A percentile compares a stretch with the other conserved stretches of the same genome.
Conservation (phyloP, 1,284 basidiomycete species). For the Irpex sp. region DNA sequence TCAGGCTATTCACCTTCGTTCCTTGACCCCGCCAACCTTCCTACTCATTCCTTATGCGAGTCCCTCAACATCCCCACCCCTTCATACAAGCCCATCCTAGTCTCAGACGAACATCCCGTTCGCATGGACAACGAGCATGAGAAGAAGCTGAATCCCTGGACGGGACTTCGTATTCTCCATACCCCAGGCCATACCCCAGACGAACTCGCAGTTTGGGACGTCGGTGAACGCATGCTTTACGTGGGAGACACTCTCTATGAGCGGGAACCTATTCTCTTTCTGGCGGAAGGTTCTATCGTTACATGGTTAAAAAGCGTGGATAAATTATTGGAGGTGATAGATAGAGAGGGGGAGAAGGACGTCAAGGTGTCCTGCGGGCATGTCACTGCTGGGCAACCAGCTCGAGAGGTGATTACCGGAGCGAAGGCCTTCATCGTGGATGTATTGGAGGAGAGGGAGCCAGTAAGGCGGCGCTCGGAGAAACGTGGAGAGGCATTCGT, state of each 20-base stretch:
- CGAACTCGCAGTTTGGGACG: slow-evolving; percentile 49
- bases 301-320: slow-evolving; percentile 44
- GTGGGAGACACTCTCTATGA: slow-evolving; percentile 57
- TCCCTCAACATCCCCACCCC: slow-evolving; percentile 37
- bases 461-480: slow-evolving; percentile 29
- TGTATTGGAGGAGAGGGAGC: slow-evolving; percentile 40
- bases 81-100: slow-evolving; percentile 39
- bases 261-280: slow-evolving; percentile 49
- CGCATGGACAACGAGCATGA: slow-evolving; percentile 7
- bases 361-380: slow-evolving; percentile 48
- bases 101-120: slow-evolving; percentile 30
- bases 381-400: slow-evolving; percentile 38
- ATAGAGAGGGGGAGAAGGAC: slow-evolving; percentile 10
- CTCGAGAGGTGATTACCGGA: slow-evolving; percentile 39
- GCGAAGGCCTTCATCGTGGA: slow-evolving; percentile 42
- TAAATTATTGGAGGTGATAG: slow-evolving; percentile 37
- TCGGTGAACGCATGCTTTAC: slow-evolving; percentile 44
- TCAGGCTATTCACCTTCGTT: slow-evolving; percentile 44
- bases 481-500: slow-evolving; percentile 38
- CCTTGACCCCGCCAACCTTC: slow-evolving; percentile 34
- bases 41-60: slow-evolving; percentile 43
- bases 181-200: slow-evolving; percentile 57
- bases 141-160: slow-evolving; percentile 4
- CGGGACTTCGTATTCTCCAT: slow-evolving; percentile 42
- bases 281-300: slow-evolving; percentile 45